Base-by-base conservation (phyloP, 371 early-diverging fungal genomes). In the Mortierella sp. region DNA sequence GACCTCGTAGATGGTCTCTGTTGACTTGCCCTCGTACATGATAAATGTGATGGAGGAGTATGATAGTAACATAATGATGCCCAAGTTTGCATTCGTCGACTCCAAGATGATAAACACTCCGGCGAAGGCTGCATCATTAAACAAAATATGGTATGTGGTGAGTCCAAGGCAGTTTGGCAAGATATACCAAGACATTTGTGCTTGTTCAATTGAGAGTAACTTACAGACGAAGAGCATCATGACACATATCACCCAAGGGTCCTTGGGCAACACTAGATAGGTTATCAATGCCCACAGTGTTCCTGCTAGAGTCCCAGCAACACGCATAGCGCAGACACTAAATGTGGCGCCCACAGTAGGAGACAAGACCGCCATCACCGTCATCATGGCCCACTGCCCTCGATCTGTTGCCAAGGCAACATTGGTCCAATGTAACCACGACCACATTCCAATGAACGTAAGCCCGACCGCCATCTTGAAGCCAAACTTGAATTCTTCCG, bases 281-380 rank as follows among this genome's bases (percentile, higher is more conserved):
- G 87, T 87, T 38, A 73, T 78, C 83, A 87, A 66, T 0, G 87
- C 89, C 67, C 79, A 65, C 14, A 84, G 62, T 0, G 84, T 83
- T 13, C 89, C 89, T 9, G 78, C 64, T 1, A 86, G 23, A 16
- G 89, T 88, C 9, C 89, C 89, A 6, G 83, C 71, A 30, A 88
- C 73, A 69, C 89, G 78, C 84, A 85, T 84, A 14, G 80, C 69
- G 43, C 86, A 82, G 27, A 85, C 86, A 48, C 80, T 62, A 12
- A 84, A 76, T 1, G 87, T 86, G 13, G 86, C 89, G 16, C 89
- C 89, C 53, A 84, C 82, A 26, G 88, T 86, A 1, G 88, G 88
- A 24, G 86, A 85, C 78, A 88, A 76, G 28, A 88, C 85, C 9
- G 86, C 84, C 78, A 88, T 85, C 2, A 88, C 83, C 1, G 74